Evolutionary conservation across 148 eudicot species (phyloP).

Genomic region (Vaccinium macrocarpon): DNA sequence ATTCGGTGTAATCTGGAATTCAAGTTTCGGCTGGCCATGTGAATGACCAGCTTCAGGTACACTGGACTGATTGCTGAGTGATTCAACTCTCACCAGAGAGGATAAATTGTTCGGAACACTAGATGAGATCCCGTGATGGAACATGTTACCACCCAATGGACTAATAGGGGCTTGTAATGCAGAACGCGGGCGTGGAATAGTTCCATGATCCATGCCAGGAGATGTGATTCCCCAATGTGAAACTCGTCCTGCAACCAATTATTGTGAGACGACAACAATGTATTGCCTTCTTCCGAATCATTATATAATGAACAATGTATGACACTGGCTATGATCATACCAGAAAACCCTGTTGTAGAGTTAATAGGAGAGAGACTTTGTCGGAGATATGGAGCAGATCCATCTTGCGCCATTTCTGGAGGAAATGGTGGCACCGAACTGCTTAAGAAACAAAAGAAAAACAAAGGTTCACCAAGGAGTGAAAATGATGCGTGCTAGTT

Average conservation of each 20-base stretch:
- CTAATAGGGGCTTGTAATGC: slow-evolving; percentile 30
- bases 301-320: not conserved
- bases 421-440: slow-evolving; percentile 44
- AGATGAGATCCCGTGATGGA: slow-evolving; percentile 51
- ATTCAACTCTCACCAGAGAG: slow-evolving; percentile 50
- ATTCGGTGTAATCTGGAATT: slow-evolving; percentile 31
- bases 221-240: slow-evolving; percentile 32
- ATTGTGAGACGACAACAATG: not conserved
- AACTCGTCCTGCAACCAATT: slow-evolving; percentile 38
- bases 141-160: slow-evolving; percentile 35
- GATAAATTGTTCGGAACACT: slow-evolving; percentile 57
- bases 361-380: slow-evolving; percentile 45
- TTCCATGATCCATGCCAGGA: slow-evolving; percentile 37
- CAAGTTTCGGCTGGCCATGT: slow-evolving; percentile 35
- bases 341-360: slow-evolving; percentile 35
- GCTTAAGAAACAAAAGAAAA: slow-evolving; percentile 23
- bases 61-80: slow-evolving; percentile 41
- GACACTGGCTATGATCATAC: slow-evolving; percentile 24
- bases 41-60: slow-evolving; percentile 39
- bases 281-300: not conserved
- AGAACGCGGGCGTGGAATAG: slow-evolving; percentile 20
- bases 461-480: not conserved
- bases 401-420: slow-evolving; percentile 50
- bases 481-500: not conserved
- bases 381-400: slow-evolving; percentile 37